Percentiles rank a stretch among this genome's conserved stretches.
Conservation (phyloP, 2,329 filamentous ascomycete species). For the Ustulina deusta region DNA sequence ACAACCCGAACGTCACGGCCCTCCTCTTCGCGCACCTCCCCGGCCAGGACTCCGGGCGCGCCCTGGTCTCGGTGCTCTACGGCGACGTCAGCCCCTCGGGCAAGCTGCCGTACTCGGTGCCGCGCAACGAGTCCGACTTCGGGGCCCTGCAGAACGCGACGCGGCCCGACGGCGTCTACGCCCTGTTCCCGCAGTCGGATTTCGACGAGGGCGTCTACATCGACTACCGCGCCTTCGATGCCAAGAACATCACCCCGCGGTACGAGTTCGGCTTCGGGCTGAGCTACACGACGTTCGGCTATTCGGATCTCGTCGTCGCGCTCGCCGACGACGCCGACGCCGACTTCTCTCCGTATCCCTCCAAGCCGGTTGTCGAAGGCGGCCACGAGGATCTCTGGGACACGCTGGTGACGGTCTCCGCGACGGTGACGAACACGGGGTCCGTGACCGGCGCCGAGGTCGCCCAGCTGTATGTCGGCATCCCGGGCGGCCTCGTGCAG, state of each 20-base stretch:
- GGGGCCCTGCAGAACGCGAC: slow-evolving; percentile 51
- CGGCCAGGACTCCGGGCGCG: slow-evolving; percentile 74
- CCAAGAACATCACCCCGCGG: slow-evolving; percentile 66
- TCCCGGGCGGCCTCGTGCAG: slow-evolving; percentile 57
- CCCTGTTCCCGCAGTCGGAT: slow-evolving; percentile 49
- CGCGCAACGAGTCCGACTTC: slow-evolving; percentile 61
- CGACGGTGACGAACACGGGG: slow-evolving; percentile 75
- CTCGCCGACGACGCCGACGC: slow-evolving; percentile 32
- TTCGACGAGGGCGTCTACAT: slow-evolving; percentile 72
- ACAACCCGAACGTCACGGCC: slow-evolving; percentile 77
- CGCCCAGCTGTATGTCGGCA: slow-evolving; percentile 68
- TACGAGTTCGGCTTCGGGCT: slow-evolving; percentile 76
- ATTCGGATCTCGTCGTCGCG: slow-evolving; percentile 57
- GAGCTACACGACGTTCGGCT: slow-evolving; percentile 75
- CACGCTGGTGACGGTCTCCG: slow-evolving; percentile 63
- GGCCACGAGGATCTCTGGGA: slow-evolving; percentile 63
- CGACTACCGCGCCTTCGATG: slow-evolving; percentile 74
- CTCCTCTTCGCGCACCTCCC: slow-evolving; percentile 67
- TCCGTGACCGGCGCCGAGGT: slow-evolving; percentile 71
- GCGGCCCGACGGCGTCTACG: slow-evolving; percentile 59
- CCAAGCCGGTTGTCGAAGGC: slow-evolving; percentile 56
- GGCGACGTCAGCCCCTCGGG: slow-evolving; percentile 63
- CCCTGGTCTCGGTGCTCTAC: slow-evolving; percentile 80
- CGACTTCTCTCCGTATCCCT: slow-evolving; percentile 53
- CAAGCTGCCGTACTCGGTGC: slow-evolving; percentile 65